A percentile compares a stretch with the other conserved stretches of the same genome.
phyloP scores from a whole-genome alignment of 306 rosid species.

The Cajanus cajan region DNA sequence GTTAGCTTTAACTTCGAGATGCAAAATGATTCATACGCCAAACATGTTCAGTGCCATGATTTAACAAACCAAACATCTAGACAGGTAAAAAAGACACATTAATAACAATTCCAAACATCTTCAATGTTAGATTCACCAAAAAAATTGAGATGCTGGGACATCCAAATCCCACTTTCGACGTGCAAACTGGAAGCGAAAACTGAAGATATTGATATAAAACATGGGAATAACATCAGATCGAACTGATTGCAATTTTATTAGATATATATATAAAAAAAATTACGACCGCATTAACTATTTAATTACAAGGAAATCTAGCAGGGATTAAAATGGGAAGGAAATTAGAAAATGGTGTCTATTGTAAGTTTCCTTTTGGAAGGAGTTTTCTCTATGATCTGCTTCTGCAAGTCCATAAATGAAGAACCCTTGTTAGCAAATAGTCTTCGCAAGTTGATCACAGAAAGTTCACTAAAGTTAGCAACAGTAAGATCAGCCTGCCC shows the following conservation, averaged over 20 bases:
- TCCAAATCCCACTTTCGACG: not conserved
- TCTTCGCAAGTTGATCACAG: conserved; percentile 94
- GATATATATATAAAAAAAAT: conserved; percentile 8
- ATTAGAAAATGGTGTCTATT: conserved; percentile 81
- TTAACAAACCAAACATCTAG: not conserved
- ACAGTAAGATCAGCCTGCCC: conserved; percentile 98
- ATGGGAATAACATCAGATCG: conserved; percentile 30
- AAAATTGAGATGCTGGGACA: too few relatives aligned
- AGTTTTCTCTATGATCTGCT: conserved; percentile 71
- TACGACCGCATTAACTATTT: conserved; percentile 28
- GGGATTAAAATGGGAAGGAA: not conserved
- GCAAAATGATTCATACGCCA: not conserved
- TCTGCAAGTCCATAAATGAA: conserved; percentile 87
- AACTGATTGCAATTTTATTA: conserved; percentile 37
- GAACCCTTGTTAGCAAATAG: conserved; percentile 88
- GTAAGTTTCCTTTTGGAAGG: conserved; percentile 83
- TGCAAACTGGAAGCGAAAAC: not conserved
- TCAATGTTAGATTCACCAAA: not conserved
- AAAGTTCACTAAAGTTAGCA: conserved; percentile 82
- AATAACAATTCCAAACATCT: too few relatives aligned
- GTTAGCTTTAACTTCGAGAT: not conserved
- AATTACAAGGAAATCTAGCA: conserved; percentile 41
- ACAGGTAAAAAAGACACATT: not conserved
- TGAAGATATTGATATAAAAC: not conserved
- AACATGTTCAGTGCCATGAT: not conserved